Evolutionary conservation across 78 protist genomes (phyloP).

Genomic region (Bigelowiella natans): DNA sequence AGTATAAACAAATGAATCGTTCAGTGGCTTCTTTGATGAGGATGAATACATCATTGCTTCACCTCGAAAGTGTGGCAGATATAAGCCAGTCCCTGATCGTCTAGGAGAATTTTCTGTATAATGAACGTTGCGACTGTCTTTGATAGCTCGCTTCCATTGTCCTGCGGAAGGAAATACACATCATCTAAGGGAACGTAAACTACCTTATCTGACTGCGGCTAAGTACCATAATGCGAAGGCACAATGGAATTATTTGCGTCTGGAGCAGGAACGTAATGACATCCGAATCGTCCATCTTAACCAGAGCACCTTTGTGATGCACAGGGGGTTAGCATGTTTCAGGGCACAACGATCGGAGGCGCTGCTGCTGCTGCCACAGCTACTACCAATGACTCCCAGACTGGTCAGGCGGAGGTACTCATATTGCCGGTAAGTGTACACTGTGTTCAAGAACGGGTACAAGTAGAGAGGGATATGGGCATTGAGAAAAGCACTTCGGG

Average conservation of each 20-base stretch:
- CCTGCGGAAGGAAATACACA: background rate
- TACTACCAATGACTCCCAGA: conserved; percentile 95
- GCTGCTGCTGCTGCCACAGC: background rate
- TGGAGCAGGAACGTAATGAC: conserved; percentile 83
- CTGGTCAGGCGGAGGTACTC: conserved; percentile 93
- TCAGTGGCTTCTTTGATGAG: too few species aligned
- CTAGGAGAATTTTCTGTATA: conserved; percentile 90
- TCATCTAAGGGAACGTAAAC: background rate
- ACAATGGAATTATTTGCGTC: conserved; percentile 95
- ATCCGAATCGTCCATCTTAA: conserved; percentile 66
- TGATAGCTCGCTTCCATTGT: conserved; percentile 60
- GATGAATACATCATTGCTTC: too few species aligned
- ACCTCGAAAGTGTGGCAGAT: conserved; percentile 73
- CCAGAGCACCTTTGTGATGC: background rate
- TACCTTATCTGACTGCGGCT: background rate
- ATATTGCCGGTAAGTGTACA: conserved; percentile 75
- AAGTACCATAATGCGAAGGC: conserved; percentile 94
- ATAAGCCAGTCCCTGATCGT: conserved; percentile 59
- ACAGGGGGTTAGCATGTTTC: background rate
- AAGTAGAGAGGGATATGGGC: conserved; percentile 94
- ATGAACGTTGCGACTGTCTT: conserved; percentile 98
- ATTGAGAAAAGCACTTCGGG: conserved; percentile 83
- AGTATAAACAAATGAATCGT: too few species aligned
- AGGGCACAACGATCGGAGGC: background rate
- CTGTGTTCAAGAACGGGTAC: conserved; percentile 94